Evolutionary conservation across 768 basidiomycete species (phyloP).

Genomic region (Amanita pseudoporphyria): DNA sequence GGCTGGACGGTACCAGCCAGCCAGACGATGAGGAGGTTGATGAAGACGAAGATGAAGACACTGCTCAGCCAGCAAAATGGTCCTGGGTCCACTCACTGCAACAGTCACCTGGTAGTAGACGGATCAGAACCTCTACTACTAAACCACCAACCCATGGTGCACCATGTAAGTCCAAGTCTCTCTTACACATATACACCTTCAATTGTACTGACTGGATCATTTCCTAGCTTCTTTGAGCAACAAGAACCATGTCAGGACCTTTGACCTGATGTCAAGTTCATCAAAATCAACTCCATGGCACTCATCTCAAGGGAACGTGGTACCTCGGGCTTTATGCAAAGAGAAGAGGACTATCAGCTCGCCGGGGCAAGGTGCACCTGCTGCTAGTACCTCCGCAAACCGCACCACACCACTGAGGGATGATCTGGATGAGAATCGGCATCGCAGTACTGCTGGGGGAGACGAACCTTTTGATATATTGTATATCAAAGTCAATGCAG

Average conservation of each 20-base stretch:
- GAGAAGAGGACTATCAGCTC: too few species aligned
- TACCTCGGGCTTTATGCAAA: too few species aligned
- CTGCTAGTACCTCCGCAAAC: too few species aligned
- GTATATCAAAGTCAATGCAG: neutral
- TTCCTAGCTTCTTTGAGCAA: neutral
- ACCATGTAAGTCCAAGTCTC: too few species aligned
- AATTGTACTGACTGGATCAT: neutral
- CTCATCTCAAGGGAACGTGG: neutral
- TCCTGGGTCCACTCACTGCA: neutral
- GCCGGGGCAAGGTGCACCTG: too few species aligned
- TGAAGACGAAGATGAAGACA: neutral
- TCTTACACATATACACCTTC: too few species aligned
- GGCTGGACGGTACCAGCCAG: too few species aligned
- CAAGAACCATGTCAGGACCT: neutral
- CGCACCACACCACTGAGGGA: neutral
- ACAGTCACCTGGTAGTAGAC: neutral
- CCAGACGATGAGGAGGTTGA: neutral
- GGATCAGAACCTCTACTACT: neutral
- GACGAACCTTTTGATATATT: too few species aligned
- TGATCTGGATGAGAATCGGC: neutral
- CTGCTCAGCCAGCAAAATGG: neutral
- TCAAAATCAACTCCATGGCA: neutral
- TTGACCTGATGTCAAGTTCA: neutral
- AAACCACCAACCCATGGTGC: too few species aligned
- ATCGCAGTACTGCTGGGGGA: too few species aligned